phyloP scores from a whole-genome alignment of 305 asterid genomes.

The Withania somnifera region DNA sequence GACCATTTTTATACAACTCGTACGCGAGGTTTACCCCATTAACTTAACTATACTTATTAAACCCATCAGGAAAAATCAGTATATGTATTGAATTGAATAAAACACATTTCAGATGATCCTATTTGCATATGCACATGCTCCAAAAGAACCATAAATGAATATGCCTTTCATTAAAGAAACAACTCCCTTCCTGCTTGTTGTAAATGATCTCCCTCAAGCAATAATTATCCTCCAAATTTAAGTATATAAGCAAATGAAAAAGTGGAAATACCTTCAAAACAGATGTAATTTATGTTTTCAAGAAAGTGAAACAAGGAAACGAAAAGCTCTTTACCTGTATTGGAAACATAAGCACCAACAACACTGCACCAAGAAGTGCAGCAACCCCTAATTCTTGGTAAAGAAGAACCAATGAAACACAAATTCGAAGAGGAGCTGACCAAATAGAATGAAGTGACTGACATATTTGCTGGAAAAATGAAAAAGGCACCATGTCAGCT shows the following conservation, averaged over 20 bases:
- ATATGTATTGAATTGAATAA: background rate
- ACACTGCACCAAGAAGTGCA: constrained; percentile 68
- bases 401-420: constrained; percentile 76
- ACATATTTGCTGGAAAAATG: constrained; percentile 76
- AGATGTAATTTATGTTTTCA: background rate
- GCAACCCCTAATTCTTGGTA: constrained; percentile 86
- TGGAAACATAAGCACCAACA: constrained; percentile 65
- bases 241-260: background rate
- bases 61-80: too few relatives aligned
- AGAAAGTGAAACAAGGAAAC: background rate
- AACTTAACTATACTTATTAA: background rate
- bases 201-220: background rate
- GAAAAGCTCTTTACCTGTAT: constrained; percentile 49
- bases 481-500: constrained; percentile 3
- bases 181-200: background rate
- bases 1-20: background rate
- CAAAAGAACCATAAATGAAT: background rate
- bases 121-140: background rate
- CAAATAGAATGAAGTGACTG: constrained; percentile 91
- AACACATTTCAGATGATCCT: background rate
- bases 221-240: background rate
- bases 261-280: background rate
- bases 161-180: background rate
- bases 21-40: background rate
- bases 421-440: constrained; percentile 86